A percentile compares a stretch with the other conserved stretches of the same genome.
Evolutionary conservation across 306 rosid genomes (phyloP).

Genomic region (Prunus dulcis): DNA sequence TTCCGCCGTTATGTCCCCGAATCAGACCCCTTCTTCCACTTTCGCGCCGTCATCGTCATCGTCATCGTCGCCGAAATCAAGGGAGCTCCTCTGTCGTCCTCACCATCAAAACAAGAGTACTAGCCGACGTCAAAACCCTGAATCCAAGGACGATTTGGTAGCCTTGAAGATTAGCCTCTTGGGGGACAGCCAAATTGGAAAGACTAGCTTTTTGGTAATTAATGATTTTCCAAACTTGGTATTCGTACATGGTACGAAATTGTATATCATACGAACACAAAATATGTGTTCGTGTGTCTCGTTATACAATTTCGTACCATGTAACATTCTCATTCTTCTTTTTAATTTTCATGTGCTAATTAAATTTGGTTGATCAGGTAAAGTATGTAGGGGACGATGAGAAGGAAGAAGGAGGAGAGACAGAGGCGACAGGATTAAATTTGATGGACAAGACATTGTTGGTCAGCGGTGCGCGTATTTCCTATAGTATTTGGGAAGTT

Average conservation of each 20-base stretch:
- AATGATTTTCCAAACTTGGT: no score
- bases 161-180: slow-evolving; percentile 76
- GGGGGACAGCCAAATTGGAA: slow-evolving; percentile 84
- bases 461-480: slow-evolving; percentile 78
- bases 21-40: slow-evolving; percentile 9
- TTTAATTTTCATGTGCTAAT: not conserved
- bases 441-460: slow-evolving; percentile 64
- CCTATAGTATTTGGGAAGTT: slow-evolving; percentile 90
- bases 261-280: not conserved
- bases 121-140: not conserved
- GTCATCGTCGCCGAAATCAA: not conserved
- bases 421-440: slow-evolving; percentile 38
- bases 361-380: slow-evolving; percentile 37
- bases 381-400: slow-evolving; percentile 71
- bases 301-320: not conserved
- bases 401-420: slow-evolving; percentile 27
- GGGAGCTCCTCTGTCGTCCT: not conserved
- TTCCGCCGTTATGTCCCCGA: slow-evolving; percentile 9
- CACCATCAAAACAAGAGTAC: not conserved
- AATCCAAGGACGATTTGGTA: slow-evolving; percentile 61
- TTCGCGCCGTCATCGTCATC: not conserved
- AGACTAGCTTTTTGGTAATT: slow-evolving; percentile 82
- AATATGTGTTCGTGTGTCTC: not conserved
- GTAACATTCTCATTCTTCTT: not conserved
- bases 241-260: not conserved